A percentile compares a stretch with the other conserved stretches of the same genome.
These are phyloP conservation scores for Diaporthe citriasiana DNA, from an alignment of 2,329 filamentous ascomycete genomes.

Conservation along the genomic window DNA sequence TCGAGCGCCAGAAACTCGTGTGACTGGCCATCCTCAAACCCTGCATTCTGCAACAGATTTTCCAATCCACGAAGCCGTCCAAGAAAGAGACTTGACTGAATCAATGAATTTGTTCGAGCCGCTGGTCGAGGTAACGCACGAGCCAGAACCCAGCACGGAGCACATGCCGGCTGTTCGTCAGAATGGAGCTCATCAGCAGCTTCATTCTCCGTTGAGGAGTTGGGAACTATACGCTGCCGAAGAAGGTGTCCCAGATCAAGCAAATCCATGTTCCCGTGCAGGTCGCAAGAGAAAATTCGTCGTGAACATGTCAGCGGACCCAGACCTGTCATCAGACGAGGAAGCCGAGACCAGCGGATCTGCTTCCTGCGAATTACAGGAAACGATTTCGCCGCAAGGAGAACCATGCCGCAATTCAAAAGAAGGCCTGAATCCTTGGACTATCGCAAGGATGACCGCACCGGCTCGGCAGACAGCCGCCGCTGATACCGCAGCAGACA, in stretches of 20 bases:
- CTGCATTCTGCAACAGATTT: background rate
- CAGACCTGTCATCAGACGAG: slow-evolving; percentile 40
- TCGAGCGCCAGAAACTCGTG: background rate
- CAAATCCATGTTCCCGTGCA: background rate
- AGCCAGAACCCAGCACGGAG: background rate
- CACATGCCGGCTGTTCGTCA: background rate
- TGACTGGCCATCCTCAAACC: background rate
- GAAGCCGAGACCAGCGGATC: slow-evolving; percentile 22
- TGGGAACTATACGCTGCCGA: background rate
- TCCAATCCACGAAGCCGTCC: background rate
- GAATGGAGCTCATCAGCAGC: background rate
- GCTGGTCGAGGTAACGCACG: background rate
- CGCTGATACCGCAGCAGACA: background rate
- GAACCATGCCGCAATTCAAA: slow-evolving; percentile 17
- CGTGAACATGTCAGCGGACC: slow-evolving; percentile 41
- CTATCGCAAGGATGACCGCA: slow-evolving; percentile 55
- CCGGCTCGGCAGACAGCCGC: slow-evolving; percentile 33
- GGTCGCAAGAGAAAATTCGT: slow-evolving; percentile 12
- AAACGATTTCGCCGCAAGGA: background rate
- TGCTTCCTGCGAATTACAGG: slow-evolving; percentile 4
- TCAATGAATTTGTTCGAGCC: background rate
- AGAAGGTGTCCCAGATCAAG: background rate
- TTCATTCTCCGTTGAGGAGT: background rate
- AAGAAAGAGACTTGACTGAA: background rate
- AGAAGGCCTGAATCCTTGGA: slow-evolving; percentile 55